Evolutionary conservation across 768 basidiomycete species (phyloP), one percentile per base, ranked within the genome.

Genomic region (Gelatoporia subvermispora): DNA sequence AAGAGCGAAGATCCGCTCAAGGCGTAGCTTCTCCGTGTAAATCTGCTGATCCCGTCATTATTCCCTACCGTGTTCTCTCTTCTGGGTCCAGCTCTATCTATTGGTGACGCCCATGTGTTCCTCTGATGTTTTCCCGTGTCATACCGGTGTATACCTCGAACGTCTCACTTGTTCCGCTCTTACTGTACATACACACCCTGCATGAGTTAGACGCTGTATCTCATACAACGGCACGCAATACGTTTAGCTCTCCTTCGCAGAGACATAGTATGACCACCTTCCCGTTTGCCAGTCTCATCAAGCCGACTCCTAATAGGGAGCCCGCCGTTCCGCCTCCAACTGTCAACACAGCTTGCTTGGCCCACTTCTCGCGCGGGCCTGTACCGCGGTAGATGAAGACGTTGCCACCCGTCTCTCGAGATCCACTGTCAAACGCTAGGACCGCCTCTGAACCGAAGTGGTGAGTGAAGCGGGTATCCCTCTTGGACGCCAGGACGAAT

Each of bases 401-500:
- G 57, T 97, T 95, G 2, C 88, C 87, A 21, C 85, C 84, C 22
- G 81, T 77, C 49, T 78, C 77, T 28, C 71, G 67, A 1, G 75
- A 61, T 10, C 88, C 90, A 50, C 82, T 82, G 65, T 97, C 94
- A 56, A 97, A 93, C 0, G 92, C 92, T 41, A 92, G 69, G 2
- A 89, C 82, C 4, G 74, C 74, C 37, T 71, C 64, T 1, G 66
- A 65, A 0, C 75, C 65, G 28, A 81, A 65, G 60, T 97, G 93
- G 59, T 86, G 79, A 1, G 89, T 88, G 68, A 94, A 93, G 17
- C 91, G 81, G 1, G 88, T 82, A 64, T 97, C 92, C 23, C 81
- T 83, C 63, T 97, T 97, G 11, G 90, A 92, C 8, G 92, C 92
- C 43, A 99, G 73, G 35, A 99, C 95, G 62, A 97, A 99, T 1